Evolutionary conservation across 2,329 filamentous ascomycete species (phyloP).

Genomic region (Drechmeria coniospora): DNA sequence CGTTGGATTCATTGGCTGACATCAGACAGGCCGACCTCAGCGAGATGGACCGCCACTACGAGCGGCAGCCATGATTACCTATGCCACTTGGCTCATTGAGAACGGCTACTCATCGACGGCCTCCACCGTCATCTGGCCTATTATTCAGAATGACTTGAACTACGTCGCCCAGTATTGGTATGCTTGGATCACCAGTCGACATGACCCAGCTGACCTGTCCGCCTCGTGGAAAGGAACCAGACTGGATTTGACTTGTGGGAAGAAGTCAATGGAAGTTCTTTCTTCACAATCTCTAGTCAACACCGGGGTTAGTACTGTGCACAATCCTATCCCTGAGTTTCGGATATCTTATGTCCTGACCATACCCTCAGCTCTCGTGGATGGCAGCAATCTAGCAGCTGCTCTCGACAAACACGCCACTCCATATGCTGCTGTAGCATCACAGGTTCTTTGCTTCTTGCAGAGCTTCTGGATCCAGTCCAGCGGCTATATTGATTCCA

Average conservation of each 20-base stretch:
- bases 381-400: slow-evolving; percentile 52
- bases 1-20: neutral
- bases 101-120: slow-evolving; percentile 48
- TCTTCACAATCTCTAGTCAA: slow-evolving; percentile 59
- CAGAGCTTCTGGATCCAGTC: slow-evolving; percentile 56
- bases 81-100: slow-evolving; percentile 54
- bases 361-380: slow-evolving; percentile 38
- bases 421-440: slow-evolving; percentile 48
- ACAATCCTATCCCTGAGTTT: no score
- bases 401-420: slow-evolving; percentile 44
- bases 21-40: slow-evolving; percentile 48
- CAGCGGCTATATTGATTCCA: slow-evolving; percentile 49
- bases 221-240: slow-evolving; percentile 25
- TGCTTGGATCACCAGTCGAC: slow-evolving; percentile 1
- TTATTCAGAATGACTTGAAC: slow-evolving; percentile 59
- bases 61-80: slow-evolving; percentile 56
- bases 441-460: slow-evolving; percentile 57
- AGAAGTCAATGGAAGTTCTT: slow-evolving; percentile 60
- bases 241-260: slow-evolving; percentile 71
- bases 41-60: slow-evolving; percentile 65
- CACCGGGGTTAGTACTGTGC: slow-evolving; percentile 38
- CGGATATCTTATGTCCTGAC: neutral
- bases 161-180: slow-evolving; percentile 62
- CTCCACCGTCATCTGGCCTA: slow-evolving; percentile 48
- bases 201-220: neutral